A percentile compares a stretch with the other conserved stretches of the same genome.
These are phyloP conservation scores for Bipolaris oryzae DNA, from an alignment of 2,329 filamentous ascomycete species.

Conservation along the genomic window DNA sequence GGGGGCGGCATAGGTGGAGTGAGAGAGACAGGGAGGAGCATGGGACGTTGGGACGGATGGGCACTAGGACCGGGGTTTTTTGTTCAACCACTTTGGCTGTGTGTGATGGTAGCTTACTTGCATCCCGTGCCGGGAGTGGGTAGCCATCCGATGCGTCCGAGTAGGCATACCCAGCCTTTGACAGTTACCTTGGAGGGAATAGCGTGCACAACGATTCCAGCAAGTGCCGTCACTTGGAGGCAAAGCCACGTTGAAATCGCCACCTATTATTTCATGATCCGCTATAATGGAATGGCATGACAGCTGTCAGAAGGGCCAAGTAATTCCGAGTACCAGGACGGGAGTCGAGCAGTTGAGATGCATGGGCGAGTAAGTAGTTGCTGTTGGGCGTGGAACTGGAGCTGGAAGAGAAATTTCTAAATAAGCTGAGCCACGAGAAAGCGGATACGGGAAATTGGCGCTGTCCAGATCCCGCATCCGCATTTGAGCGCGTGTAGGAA, in stretches of 20 bases:
- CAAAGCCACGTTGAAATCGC: slow-evolving; percentile 9
- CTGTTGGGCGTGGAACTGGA: slow-evolving; percentile 1
- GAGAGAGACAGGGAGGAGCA: slow-evolving; percentile 12
- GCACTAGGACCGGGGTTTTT: slow-evolving; percentile 8
- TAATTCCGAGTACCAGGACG: slow-evolving; percentile 22
- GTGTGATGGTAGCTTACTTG: slow-evolving; percentile 19
- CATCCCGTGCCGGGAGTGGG: slow-evolving; percentile 14
- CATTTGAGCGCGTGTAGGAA: slow-evolving; percentile 15
- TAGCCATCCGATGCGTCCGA: slow-evolving; percentile 13
- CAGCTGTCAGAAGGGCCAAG: slow-evolving; percentile 10
- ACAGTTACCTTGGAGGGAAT: slow-evolving; percentile 6
- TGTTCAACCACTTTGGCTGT: background rate
- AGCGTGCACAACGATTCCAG: slow-evolving; percentile 9
- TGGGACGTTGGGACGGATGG: slow-evolving; percentile 1
- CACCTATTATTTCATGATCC: slow-evolving; percentile 17
- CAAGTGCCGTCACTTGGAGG: slow-evolving; percentile 5
- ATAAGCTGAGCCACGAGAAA: slow-evolving; percentile 22
- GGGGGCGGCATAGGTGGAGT: slow-evolving; percentile 11
- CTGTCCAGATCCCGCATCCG: slow-evolving; percentile 21
- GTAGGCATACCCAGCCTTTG: slow-evolving; percentile 21
- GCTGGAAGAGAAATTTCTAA: slow-evolving; percentile 11
- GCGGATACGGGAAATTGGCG: slow-evolving; percentile 17
- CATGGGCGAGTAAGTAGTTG: slow-evolving; percentile 3
- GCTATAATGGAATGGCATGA: slow-evolving; percentile 14
- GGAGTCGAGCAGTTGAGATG: slow-evolving; percentile 12